Base-by-base conservation (phyloP, 352 stramenopile species). In the Aphanomyces astaci region DNA sequence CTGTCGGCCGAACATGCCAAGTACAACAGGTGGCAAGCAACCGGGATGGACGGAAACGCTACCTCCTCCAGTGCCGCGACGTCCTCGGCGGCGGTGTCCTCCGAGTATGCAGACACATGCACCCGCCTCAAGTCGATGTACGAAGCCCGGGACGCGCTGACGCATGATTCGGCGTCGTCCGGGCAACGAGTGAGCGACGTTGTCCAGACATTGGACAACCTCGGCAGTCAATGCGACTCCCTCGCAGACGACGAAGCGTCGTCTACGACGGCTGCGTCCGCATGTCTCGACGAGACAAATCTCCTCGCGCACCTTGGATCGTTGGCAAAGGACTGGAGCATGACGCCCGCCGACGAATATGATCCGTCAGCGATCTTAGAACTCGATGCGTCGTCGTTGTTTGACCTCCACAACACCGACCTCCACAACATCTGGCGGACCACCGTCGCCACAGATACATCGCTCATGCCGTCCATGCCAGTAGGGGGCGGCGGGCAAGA, bases 111-210 rank as follows among this genome's bases (percentile, higher is more conserved):
- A 11, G 33, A 45, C 25, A 63, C 54, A n/a, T 63, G 54, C 32
- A 63, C 54, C 17, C 54, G 54, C 5, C 54, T 63, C 31, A 63
- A 63, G 32, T 63, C 54, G 19, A 63, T 63, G 17, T 63, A 63
- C 24, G 54, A 63, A 30, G 54, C 54, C 9, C 54, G 54, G 3
- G 54, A 48, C 3, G 54, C 54, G 7, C 54, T 63, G 17, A 19
- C 54, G 13, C 54, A 51, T n/a, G 54, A 63, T 32, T 15, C 30
- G 30, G 27, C 31, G 32, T 22, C 54, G 3, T 46, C 54, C 2
- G 15, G 17, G 13, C 51, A 59, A 22, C 51, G 51, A 11, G 51
- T 59, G 25, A 59, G 51, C 30, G 51, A 59, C n/a, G 54, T 63
- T 11, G 17, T 63, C 54, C 30, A 17, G 36, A 22, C 15, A 15